Evolutionary conservation across 169 alveolate genomes (phyloP).

Genomic region (Cryptosporidium sp.): DNA sequence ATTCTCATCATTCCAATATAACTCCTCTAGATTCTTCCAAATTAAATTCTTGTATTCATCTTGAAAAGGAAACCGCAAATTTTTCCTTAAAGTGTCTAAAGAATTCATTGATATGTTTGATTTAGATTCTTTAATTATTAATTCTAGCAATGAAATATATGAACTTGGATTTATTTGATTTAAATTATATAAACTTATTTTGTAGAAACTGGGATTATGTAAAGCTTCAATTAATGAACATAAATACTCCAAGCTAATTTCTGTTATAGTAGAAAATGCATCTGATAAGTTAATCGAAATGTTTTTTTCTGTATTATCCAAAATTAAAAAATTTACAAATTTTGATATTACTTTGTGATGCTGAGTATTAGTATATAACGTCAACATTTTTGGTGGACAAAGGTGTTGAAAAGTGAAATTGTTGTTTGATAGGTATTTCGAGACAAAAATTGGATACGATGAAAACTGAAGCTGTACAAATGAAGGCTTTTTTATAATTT

Average conservation of each 20-base stretch:
- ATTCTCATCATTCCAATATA: constrained; percentile 55
- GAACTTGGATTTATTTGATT: not conserved
- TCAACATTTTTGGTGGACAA: constrained; percentile 5
- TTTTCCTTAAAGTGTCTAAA: not conserved
- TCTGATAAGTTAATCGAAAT: not conserved
- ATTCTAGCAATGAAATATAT: not conserved
- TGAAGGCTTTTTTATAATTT: not conserved
- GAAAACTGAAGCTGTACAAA: constrained; percentile 30
- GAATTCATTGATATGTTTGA: not conserved
- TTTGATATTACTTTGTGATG: constrained; percentile 7
- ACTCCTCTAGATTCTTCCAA: constrained; percentile 32
- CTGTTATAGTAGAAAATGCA: not conserved
- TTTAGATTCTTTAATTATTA: constrained; percentile 4
- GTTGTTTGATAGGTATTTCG: not conserved
- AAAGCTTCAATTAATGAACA: not conserved
- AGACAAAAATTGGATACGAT: constrained; percentile 34
- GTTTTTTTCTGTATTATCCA: not conserved
- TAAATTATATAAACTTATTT: not conserved
- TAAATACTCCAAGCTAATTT: not conserved
- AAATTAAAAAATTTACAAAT: constrained; percentile 18
- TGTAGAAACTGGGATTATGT: not conserved
- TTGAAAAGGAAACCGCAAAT: not conserved
- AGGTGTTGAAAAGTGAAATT: constrained; percentile 9
- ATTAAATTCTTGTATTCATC: not conserved
- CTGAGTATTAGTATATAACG: not conserved